phyloP scores from a whole-genome alignment of 257 asterid species.

The Solanum bulbocastanum region DNA sequence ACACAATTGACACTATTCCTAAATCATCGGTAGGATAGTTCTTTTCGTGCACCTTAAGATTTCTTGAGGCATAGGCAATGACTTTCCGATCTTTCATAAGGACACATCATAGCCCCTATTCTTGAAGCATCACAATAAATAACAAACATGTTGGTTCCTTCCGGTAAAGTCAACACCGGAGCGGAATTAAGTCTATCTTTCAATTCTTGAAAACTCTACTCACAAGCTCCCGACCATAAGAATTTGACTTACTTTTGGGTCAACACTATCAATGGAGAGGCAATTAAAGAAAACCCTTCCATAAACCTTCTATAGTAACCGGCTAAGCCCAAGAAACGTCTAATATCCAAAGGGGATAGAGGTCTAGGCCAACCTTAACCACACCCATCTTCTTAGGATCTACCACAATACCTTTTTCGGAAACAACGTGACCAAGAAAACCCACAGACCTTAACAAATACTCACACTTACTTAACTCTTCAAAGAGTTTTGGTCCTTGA shows the following conservation, averaged over 20 bases:
- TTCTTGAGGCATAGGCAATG: neutral
- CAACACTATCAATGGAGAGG: neutral
- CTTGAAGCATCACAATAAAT: neutral
- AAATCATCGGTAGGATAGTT: neutral
- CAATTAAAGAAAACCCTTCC: too few relatives aligned
- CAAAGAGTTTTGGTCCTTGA: neutral
- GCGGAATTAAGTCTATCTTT: neutral
- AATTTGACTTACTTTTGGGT: neutral
- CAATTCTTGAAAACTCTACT: neutral
- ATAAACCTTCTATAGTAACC: neutral
- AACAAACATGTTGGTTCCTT: neutral
- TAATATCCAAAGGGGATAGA: neutral
- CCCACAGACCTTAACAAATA: neutral
- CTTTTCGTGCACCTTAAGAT: neutral
- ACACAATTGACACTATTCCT: too few relatives aligned
- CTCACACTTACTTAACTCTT: too few relatives aligned
- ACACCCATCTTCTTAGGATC: neutral
- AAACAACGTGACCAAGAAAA: neutral
- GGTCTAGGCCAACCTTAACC: neutral
- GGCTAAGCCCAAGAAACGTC: neutral
- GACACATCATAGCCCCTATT: neutral
- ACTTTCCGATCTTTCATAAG: neutral
- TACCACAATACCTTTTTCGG: neutral
- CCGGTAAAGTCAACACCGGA: too few relatives aligned
- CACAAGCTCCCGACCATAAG: neutral